Percentiles rank a stretch among this genome's conserved stretches.
phyloP scores from a whole-genome alignment of 768 basidiomycete genomes.

The Russula emetica region DNA sequence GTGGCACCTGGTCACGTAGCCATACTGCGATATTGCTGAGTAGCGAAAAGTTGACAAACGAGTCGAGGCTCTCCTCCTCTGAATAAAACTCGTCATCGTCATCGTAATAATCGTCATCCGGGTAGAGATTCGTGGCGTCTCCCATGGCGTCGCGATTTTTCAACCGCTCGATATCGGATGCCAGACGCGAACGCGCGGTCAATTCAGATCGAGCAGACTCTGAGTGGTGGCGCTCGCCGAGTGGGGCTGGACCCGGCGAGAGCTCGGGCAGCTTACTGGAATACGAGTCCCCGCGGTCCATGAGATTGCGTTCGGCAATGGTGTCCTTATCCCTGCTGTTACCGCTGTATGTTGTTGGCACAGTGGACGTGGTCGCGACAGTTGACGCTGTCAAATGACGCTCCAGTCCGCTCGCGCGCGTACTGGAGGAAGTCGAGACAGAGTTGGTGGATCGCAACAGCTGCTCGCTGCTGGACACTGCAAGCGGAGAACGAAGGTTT shows the following conservation, averaged over 20 bases:
- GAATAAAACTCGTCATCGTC: slow-evolving; percentile 51
- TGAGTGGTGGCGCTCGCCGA: slow-evolving; percentile 15
- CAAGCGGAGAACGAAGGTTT: background rate
- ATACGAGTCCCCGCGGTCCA: slow-evolving; percentile 15
- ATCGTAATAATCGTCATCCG: slow-evolving; percentile 40
- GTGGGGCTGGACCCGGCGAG: background rate
- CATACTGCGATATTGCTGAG: slow-evolving; percentile 87
- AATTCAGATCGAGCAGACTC: slow-evolving; percentile 18
- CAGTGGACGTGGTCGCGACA: slow-evolving; percentile 17
- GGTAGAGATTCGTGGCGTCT: slow-evolving; percentile 37
- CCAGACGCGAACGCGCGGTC: slow-evolving; percentile 26
- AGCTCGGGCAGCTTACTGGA: slow-evolving; percentile 8
- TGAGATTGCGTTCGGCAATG: slow-evolving; percentile 1
- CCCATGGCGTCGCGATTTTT: slow-evolving; percentile 36
- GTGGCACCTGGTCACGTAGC: slow-evolving; percentile 83
- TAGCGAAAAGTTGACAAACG: slow-evolving; percentile 85
- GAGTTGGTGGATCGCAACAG: slow-evolving; percentile 22
- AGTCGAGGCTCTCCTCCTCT: slow-evolving; percentile 54
- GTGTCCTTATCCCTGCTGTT: slow-evolving; percentile 9
- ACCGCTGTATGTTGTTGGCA: slow-evolving; percentile 15
- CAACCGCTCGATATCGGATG: slow-evolving; percentile 27
- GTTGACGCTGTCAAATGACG: slow-evolving; percentile 27
- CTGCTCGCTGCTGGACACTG: slow-evolving; percentile 20
- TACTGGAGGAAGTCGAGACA: slow-evolving; percentile 23
- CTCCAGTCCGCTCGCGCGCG: slow-evolving; percentile 14